Evolutionary conservation across 140 eudicot genomes (phyloP).

Genomic region (Anethum foeniculum): DNA sequence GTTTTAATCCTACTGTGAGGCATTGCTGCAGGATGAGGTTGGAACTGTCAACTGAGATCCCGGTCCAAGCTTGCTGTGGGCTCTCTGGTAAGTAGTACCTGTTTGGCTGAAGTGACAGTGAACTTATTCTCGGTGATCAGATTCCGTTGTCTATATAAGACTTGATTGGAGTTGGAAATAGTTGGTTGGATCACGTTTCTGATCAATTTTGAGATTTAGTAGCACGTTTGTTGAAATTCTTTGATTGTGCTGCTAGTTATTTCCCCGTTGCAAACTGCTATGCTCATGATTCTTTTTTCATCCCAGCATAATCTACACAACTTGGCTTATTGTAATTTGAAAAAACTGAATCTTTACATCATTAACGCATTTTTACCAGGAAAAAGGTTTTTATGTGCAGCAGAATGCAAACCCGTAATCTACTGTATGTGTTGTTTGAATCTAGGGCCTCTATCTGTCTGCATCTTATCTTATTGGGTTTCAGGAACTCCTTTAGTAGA

Average conservation of each 20-base stretch:
- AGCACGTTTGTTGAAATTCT: no score
- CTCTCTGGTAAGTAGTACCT: neutral
- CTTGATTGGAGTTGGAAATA: neutral
- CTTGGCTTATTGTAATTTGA: neutral
- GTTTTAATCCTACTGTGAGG: neutral
- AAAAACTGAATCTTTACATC: no score
- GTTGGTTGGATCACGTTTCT: neutral
- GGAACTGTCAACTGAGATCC: neutral
- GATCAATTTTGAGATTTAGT: neutral
- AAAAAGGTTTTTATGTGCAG: no score
- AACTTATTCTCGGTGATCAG: neutral
- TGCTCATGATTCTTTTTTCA: neutral
- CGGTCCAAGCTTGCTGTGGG: neutral
- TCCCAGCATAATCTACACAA: neutral
- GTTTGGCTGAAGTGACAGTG: neutral
- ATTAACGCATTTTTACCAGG: no score
- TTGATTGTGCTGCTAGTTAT: neutral
- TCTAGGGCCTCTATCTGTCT: no score
- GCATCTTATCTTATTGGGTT: no score
- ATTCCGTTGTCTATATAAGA: neutral
- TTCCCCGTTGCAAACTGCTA: neutral
- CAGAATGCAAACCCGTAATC: no score
- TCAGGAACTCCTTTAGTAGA: no score
- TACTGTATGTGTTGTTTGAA: neutral
- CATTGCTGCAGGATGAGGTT: neutral